These are phyloP conservation scores for Sugiyamaella sp. DNA, from an alignment of 1,139 yeast genomes.

Conservation along the genomic window DNA sequence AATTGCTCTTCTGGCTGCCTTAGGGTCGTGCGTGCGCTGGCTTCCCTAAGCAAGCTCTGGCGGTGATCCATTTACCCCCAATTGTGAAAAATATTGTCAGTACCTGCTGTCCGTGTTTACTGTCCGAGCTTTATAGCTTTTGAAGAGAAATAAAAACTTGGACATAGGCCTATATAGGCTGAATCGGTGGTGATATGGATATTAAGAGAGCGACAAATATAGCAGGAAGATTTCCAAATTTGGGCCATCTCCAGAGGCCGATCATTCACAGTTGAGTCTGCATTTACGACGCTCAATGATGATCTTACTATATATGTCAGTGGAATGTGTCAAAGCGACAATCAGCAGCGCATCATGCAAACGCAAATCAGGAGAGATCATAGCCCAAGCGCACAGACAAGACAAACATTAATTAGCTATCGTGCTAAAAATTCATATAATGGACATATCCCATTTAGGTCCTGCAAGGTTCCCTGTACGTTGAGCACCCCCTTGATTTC, in stretches of 20 bases:
- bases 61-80: not conserved
- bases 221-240: not conserved
- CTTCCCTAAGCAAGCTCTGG: too few species aligned
- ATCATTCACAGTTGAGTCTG: not conserved
- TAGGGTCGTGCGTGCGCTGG: too few species aligned
- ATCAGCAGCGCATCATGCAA: not conserved
- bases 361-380: not conserved
- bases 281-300: too few species aligned
- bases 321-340: not conserved
- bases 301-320: not conserved
- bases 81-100: too few species aligned
- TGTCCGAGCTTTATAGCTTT: not conserved
- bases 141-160: not conserved
- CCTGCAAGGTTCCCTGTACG: slow-evolving; percentile 1
- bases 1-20: too few species aligned
- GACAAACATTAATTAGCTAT: not conserved
- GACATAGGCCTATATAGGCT: too few species aligned
- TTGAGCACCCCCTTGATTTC: slow-evolving; percentile 13
- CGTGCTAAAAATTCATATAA: not conserved
- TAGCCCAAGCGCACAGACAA: not conserved
- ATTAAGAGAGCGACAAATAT: not conserved
- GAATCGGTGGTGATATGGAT: not conserved
- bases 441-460: slow-evolving; percentile 6
- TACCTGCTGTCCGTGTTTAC: too few species aligned
- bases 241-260: not conserved